Percentiles rank a stretch among this genome's conserved stretches.
Conservation (phyloP, 805 yeast species). For the Cyberlindnera bimundalis region DNA sequence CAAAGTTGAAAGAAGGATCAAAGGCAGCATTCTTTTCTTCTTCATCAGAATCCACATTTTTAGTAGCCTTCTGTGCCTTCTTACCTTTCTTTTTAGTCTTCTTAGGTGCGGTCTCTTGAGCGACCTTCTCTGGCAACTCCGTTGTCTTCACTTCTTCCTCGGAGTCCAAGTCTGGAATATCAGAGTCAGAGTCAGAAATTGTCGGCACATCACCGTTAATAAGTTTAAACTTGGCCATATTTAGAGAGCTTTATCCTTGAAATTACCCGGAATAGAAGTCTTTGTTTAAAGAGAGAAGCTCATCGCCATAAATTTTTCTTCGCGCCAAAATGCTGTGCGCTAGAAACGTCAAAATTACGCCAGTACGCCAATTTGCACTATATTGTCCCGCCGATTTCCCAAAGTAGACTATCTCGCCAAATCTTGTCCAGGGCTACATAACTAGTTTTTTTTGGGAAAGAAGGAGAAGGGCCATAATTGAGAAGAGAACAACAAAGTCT, state of each 20-base stretch:
- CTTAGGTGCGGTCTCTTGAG: no score
- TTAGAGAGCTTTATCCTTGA: no score
- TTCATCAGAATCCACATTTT: slow-evolving; percentile 28
- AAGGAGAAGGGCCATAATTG: no score
- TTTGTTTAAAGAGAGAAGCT: slow-evolving; percentile 5
- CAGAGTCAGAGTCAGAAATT: slow-evolving; percentile 74
- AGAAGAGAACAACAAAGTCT: no score
- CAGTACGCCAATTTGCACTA: neutral
- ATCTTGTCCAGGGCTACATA: no score
- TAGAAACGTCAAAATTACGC: no score
- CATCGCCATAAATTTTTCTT: slow-evolving; percentile 20
- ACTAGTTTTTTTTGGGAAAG: no score
- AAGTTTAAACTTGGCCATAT: slow-evolving; percentile 27
- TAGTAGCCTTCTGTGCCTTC: slow-evolving; percentile 25
- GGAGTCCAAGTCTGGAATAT: slow-evolving; percentile 49
- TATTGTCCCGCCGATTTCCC: neutral
- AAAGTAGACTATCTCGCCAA: neutral
- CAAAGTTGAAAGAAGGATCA: slow-evolving; percentile 72
- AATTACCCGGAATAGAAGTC: neutral
- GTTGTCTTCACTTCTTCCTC: slow-evolving; percentile 39
- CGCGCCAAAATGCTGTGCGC: slow-evolving; percentile 3
- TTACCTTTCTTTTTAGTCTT: slow-evolving; percentile 9
- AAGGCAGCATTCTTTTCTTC: slow-evolving; percentile 50
- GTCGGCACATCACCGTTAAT: slow-evolving; percentile 65
- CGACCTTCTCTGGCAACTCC: slow-evolving; percentile 8